Percentiles rank a stretch among this genome's conserved stretches.
Conservation (phyloP, 306 rosid genomes). For the Hylodesmum podocarpum region DNA sequence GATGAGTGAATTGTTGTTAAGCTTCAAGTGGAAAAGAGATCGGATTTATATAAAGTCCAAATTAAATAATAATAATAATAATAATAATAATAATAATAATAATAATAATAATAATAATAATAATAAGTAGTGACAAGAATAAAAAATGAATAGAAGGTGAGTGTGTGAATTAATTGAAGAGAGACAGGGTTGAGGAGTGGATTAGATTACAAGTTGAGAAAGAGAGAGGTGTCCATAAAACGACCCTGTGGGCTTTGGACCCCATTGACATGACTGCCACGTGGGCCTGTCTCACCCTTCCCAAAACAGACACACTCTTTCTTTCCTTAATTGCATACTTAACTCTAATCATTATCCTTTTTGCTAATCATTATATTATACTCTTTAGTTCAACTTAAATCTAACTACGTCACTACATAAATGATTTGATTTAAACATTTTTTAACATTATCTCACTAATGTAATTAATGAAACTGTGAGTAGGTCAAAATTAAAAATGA, state of each 20-base stretch:
- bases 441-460: not conserved
- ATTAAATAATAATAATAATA: not conserved
- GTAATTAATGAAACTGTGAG: not conserved
- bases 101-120: not conserved
- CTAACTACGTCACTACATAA: not conserved
- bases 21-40: conserved; percentile 9
- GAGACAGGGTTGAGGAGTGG: conserved; percentile 28
- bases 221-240: conserved; percentile 41
- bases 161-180: conserved; percentile 42
- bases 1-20: not conserved
- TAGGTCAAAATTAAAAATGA: not conserved
- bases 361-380: too few relatives aligned
- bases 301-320: not conserved
- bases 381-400: too few relatives aligned
- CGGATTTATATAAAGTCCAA: conserved; percentile 31
- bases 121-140: not conserved
- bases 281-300: conserved; percentile 32
- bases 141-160: not conserved
- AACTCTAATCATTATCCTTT: not conserved
- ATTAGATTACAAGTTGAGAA: not conserved
- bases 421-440: not conserved
- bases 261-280: conserved; percentile 57
- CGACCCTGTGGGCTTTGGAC: conserved; percentile 42
- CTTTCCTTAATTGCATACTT: not conserved
- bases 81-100: not conserved